Evolutionary conservation across 2,329 filamentous ascomycete species (phyloP), one percentile per base, ranked within the genome.

Genomic region (Albifimbria verrucaria): DNA sequence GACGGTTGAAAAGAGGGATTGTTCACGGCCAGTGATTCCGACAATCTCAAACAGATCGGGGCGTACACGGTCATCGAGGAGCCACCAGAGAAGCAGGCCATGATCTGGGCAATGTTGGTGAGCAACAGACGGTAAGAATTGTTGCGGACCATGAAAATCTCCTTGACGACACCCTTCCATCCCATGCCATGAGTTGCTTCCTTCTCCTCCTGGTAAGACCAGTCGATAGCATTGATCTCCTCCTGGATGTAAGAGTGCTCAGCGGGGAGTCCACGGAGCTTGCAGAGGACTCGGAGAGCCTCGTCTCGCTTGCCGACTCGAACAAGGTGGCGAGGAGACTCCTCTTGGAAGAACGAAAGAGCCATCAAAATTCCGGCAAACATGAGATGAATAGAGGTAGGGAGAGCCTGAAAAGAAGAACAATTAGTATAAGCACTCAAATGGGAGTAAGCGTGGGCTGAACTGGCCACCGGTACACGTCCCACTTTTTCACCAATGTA

Each of bases 341-440:
- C 59, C 50, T 20, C 11, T 24, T 51, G 49, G 42, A 51, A 51
- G 41, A 46, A 45, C 3, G 39, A 28, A 6, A 51, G 42, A 7
- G 17, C 24, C 7, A 51, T 20, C 36, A 51, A n/a, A 41, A 51
- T 46, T 39, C 21, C 42, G 3, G 50, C 42, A 53, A 60, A 56
- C 62, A 89, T 88, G 64, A 89, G 46, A 62, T 90, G 86, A 48
- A 89, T 74, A 57, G 81, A 82, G 39, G 85, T 88, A 1, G 86
- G 86, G 0, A 87, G 77, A 48, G 36, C 28, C n/a, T 55, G 22
- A n/a, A 6, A 25, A 4, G n/a, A n/a, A n/a, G n/a, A n/a, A n/a
- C n/a, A n/a, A n/a, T n/a, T n/a, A n/a, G n/a, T n/a, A n/a, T n/a
- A n/a, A n/a, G n/a, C n/a, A n/a, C n/a, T n/a, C n/a, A n/a, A n/a